A percentile compares a stretch with the other conserved stretches of the same genome.
Evolutionary conservation across 2,329 filamentous ascomycete species (phyloP).

Genomic region (Fusarium gaditjirri): DNA sequence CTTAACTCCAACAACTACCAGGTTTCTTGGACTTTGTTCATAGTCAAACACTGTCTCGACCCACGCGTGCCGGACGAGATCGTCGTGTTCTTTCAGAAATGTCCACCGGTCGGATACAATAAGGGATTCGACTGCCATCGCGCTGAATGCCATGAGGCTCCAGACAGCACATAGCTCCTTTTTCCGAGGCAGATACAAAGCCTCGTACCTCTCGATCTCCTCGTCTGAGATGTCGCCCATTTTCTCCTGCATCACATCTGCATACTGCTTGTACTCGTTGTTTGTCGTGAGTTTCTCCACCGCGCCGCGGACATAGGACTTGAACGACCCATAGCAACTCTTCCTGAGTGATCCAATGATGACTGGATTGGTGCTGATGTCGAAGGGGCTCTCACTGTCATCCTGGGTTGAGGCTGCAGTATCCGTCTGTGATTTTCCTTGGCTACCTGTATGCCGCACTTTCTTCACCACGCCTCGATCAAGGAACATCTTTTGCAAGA

Average conservation of each 20-base stretch:
- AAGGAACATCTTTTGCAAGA: slow-evolving; percentile 91
- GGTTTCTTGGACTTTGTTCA: slow-evolving; percentile 82
- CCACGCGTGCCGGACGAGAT: slow-evolving; percentile 80
- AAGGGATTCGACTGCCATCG: slow-evolving; percentile 85
- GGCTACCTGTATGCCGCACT: slow-evolving; percentile 55
- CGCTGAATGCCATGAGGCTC: slow-evolving; percentile 96
- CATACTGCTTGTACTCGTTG: slow-evolving; percentile 67
- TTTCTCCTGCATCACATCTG: slow-evolving; percentile 70
- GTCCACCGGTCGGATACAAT: slow-evolving; percentile 93
- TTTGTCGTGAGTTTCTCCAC: slow-evolving; percentile 75
- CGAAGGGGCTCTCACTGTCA: slow-evolving; percentile 55
- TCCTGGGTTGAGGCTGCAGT: slow-evolving; percentile 24
- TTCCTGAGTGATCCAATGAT: slow-evolving; percentile 89
- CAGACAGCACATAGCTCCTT: slow-evolving; percentile 89
- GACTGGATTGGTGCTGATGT: slow-evolving; percentile 77
- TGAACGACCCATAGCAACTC: slow-evolving; percentile 78
- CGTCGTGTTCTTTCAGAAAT: slow-evolving; percentile 81
- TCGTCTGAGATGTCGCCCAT: slow-evolving; percentile 78
- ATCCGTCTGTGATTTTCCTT: slow-evolving; percentile 39
- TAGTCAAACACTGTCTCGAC: slow-evolving; percentile 96
- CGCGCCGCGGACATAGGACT: slow-evolving; percentile 82
- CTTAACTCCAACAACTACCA: slow-evolving; percentile 94
- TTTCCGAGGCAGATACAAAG: slow-evolving; percentile 70
- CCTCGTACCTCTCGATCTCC: slow-evolving; percentile 78
- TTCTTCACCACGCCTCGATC: slow-evolving; percentile 81